Base-by-base conservation (phyloP, 2,329 filamentous ascomycete genomes). In the Aspergillus udagawae region DNA sequence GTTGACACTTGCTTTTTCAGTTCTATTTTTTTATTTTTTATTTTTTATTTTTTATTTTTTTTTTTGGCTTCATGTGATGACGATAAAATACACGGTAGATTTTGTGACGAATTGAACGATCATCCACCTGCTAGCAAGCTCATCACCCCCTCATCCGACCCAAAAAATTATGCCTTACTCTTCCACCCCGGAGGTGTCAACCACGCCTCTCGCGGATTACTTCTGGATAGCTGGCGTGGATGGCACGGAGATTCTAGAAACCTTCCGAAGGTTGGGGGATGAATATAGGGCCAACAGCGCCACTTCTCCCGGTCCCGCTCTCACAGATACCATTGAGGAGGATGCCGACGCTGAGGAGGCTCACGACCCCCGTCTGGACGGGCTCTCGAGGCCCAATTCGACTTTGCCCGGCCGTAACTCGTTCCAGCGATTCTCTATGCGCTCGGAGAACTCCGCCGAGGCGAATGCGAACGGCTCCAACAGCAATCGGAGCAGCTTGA, bases 401-500 rank as follows among this genome's bases (percentile, higher is more conserved):
- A 70, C 67, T 21, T 44, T 56, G 32, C 67, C 67, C 52, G 61
- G 61, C 23, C 71, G 74, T 51, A 72, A 72, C 55, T 80, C 78
- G 3, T 71, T 72, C 52, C 75, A 78, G 59, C 73, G 76, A 23
- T 63, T 75, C 47, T 79, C 77, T 14, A 76, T 78, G 49, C 69
- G 81, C 64, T 85, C 83, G 44, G 75, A 81, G 45, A 76, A 80
- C 67, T 60, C 77, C 21, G 21, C 21, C 70, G 59, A 76, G 71
- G 45, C 57, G 41, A 63, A 72, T 73, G 63, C 62, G 42, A 62
- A 79, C 75, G 77, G 79, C 42, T 74, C 81, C n/a, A 77, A 75
- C 56, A 88, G 85, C 75, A 87, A 86, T 64, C 77, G 85, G 57
- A 87, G 85, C 72, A 87, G 85, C 70, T 74, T 83, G 52, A 88